Evolutionary conservation across 106 monocot genomes (phyloP).

Genomic region (Ottelia alismoides): DNA sequence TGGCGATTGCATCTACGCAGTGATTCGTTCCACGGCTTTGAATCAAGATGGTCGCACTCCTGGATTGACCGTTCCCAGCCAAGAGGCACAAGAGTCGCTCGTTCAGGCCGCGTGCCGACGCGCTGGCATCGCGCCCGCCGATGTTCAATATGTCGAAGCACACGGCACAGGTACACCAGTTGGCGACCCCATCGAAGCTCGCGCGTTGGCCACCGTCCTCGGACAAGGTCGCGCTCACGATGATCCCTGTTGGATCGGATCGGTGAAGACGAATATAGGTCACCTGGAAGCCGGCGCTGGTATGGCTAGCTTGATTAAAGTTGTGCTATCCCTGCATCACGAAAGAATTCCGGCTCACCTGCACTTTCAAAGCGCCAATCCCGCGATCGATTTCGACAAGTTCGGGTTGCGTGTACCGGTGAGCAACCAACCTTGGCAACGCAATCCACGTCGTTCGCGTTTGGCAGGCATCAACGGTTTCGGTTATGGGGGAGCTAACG

Average conservation of each 20-base stretch:
- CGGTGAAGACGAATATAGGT: background rate
- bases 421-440: background rate
- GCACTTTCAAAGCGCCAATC: background rate
- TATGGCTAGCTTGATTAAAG: background rate
- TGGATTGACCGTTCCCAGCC: background rate
- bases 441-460: no score
- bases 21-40: background rate
- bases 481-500: background rate
- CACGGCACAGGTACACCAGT: background rate
- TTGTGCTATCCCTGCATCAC: background rate
- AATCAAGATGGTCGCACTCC: background rate
- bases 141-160: background rate
- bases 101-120: background rate
- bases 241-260: background rate
- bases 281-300: background rate
- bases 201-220: background rate
- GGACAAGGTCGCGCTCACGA: background rate
- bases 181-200: background rate
- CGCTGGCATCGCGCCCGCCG: background rate
- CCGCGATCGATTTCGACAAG: background rate
- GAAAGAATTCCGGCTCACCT: background rate
- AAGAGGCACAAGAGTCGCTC: background rate
- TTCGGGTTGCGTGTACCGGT: background rate
- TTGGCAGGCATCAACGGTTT: background rate
- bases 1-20: background rate